phyloP scores from a whole-genome alignment of 495 filamentous ascomycete genomes.

The Aspergillus baeticus region DNA sequence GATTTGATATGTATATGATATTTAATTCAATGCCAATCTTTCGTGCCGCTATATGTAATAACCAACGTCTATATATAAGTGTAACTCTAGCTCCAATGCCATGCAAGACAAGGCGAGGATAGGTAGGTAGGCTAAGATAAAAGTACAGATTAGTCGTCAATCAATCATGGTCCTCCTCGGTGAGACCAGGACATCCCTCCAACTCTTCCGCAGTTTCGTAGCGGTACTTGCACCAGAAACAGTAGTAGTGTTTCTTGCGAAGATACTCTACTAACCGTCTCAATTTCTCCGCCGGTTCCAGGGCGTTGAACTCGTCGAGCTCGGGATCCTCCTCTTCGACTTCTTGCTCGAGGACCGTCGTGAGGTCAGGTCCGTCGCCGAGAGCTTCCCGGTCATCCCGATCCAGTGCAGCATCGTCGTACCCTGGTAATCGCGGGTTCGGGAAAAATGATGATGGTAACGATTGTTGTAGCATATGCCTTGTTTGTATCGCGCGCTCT shows the following conservation, averaged over 20 bases:
- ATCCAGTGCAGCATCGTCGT: slow-evolving; percentile 54
- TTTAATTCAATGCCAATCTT: background rate
- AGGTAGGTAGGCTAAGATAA: background rate
- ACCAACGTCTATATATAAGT: background rate
- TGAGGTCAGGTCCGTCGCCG: slow-evolving; percentile 40
- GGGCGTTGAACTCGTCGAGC: slow-evolving; percentile 76
- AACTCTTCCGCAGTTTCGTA: slow-evolving; percentile 66
- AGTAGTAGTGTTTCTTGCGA: slow-evolving; percentile 72
- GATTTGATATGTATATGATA: background rate
- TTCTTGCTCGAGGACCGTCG: slow-evolving; percentile 58
- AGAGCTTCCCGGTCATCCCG: slow-evolving; percentile 55
- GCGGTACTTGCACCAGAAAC: slow-evolving; percentile 92
- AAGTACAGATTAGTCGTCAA: background rate
- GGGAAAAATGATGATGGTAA: slow-evolving; percentile 47
- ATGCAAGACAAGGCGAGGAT: background rate
- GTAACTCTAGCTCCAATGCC: background rate
- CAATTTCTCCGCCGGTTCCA: slow-evolving; percentile 63
- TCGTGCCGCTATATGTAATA: background rate
- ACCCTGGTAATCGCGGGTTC: slow-evolving; percentile 48
- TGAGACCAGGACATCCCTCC: slow-evolving; percentile 86
- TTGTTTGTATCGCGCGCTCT: slow-evolving; percentile 66
- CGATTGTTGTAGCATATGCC: slow-evolving; percentile 68
- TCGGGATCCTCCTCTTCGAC: slow-evolving; percentile 81
- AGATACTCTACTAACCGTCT: slow-evolving; percentile 64
- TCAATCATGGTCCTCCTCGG: slow-evolving; percentile 90